Evolutionary conservation across 2,329 filamentous ascomycete genomes (phyloP), one percentile per base, ranked within the genome.

Genomic region (Acephala macrosclerotiorum): DNA sequence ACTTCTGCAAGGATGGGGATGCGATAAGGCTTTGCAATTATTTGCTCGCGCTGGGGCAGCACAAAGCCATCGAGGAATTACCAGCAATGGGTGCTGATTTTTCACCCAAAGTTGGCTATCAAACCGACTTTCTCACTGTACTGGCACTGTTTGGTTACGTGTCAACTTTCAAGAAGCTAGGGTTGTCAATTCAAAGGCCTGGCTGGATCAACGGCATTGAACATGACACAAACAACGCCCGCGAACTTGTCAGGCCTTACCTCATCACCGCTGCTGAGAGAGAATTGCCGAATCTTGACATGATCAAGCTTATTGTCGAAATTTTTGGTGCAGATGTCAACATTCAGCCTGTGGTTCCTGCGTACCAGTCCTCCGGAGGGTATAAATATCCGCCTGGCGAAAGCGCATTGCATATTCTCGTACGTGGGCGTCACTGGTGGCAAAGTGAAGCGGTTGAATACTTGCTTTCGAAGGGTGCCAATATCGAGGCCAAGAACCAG

Each of bases 261-360:
- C 64, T 78, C 1, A 42, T 75, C 12, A 61, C 67, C 2, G 77
- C 77, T 25, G 75, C 76, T 55, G 33, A 58, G n/a, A 68, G 75
- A 29, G 61, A 72, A 2, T 62, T 77, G 14, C 78, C 78, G 8
- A 79, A 80, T 42, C 75, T 80, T 65, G 71, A 74, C 5, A 71
- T 79, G 3, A 68, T 80, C 1, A 73, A 74, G 12, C 51, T 79
- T 2, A 64, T 81, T 8, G 75, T 81, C 2, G 75, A 78, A 29
- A 73, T 72, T 20, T 76, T 76, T 20, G 66, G 65, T 1, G 75
- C 77, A 12, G 72, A 79, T 64, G 57, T 80, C n/a, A 72, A 79
- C 40, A 45, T 60, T n/a, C 59, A 67, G 2, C 26, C 22, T 20
- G 7, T 60, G 40, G 53, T 47, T 29, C 36, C 49, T 67, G 47